A percentile compares a stretch with the other conserved stretches of the same genome.
Evolutionary conservation across 345 rosid genomes (phyloP).

Genomic region (Clarkia xantiana): DNA sequence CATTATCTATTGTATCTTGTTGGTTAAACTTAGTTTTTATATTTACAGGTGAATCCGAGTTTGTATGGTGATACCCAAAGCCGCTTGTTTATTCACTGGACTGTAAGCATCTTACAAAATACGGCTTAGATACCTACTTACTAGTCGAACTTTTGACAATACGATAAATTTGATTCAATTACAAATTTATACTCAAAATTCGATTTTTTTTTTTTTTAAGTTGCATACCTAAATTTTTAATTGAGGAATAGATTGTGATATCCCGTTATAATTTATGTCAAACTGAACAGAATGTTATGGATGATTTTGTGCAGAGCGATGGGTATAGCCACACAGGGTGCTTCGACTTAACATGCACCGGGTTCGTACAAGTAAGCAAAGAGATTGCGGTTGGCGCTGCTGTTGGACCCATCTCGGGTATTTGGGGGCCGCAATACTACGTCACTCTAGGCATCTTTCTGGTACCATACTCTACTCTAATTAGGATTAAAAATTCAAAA

Average conservation of each 20-base stretch:
- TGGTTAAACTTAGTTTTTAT: background rate
- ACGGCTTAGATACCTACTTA: too few relatives aligned
- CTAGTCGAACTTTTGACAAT: too few relatives aligned
- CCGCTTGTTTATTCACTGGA: constrained; percentile 10
- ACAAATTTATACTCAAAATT: background rate
- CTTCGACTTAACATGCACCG: constrained; percentile 27
- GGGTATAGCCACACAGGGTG: constrained; percentile 19
- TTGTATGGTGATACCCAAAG: constrained; percentile 8
- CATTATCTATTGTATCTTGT: background rate
- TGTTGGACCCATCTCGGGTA: constrained; percentile 7
- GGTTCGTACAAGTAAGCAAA: constrained; percentile 31
- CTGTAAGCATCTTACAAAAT: constrained; percentile 10
- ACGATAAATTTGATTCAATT: background rate
- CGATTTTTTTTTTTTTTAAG: constrained; percentile 1
- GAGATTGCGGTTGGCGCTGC: constrained; percentile 18
- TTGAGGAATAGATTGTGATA: too few relatives aligned
- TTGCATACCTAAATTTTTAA: too few relatives aligned
- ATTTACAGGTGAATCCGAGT: constrained; percentile 11
- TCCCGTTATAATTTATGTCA: too few relatives aligned
- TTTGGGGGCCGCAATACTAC: constrained; percentile 9
- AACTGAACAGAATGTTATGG: too few relatives aligned
- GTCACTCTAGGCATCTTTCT: constrained; percentile 6
- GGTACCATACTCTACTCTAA: constrained; percentile 15
- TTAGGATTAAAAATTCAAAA: too few relatives aligned
- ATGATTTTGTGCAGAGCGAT: constrained; percentile 21